Percentiles rank a stretch among this genome's conserved stretches.
phyloP scores from a whole-genome alignment of 495 filamentous ascomycete species.

The Podospora conica region DNA sequence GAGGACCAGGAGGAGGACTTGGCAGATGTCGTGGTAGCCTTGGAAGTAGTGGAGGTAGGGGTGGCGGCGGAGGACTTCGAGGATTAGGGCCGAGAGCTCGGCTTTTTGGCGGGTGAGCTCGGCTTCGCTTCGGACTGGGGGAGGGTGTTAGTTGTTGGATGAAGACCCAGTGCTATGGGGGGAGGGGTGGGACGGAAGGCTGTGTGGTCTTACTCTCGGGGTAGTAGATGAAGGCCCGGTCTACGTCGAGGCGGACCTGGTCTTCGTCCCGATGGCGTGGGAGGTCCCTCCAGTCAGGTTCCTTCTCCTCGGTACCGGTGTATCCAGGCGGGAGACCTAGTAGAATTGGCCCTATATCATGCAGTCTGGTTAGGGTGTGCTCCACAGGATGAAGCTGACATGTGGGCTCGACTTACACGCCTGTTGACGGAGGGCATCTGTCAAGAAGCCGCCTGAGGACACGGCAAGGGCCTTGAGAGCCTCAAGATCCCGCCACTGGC shows the following conservation, averaged over 20 bases:
- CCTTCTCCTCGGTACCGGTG: constrained; percentile 8
- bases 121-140: constrained; percentile 44
- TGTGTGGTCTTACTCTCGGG: constrained; percentile 55
- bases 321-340: constrained; percentile 47
- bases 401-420: constrained; percentile 72
- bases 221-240: constrained; percentile 96
- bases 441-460: constrained; percentile 67
- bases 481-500: constrained; percentile 55
- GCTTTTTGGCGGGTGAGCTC: constrained; percentile 59
- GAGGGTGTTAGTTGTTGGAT: constrained; percentile 3
- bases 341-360: constrained; percentile 65
- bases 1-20: constrained; percentile 87
- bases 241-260: constrained; percentile 85
- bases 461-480: constrained; percentile 61
- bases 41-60: constrained; percentile 95
- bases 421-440: constrained; percentile 69
- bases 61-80: constrained; percentile 65
- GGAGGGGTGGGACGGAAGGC: constrained; percentile 3
- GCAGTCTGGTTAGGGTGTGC: neutral
- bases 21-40: constrained; percentile 97
- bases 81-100: constrained; percentile 70
- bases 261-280: constrained; percentile 74
- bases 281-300: constrained; percentile 47
- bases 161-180: neutral
- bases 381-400: neutral